Evolutionary conservation across 2,329 filamentous ascomycete species (phyloP), one percentile per base, ranked within the genome.

Genomic region (Pestalotiopsis sp.): DNA sequence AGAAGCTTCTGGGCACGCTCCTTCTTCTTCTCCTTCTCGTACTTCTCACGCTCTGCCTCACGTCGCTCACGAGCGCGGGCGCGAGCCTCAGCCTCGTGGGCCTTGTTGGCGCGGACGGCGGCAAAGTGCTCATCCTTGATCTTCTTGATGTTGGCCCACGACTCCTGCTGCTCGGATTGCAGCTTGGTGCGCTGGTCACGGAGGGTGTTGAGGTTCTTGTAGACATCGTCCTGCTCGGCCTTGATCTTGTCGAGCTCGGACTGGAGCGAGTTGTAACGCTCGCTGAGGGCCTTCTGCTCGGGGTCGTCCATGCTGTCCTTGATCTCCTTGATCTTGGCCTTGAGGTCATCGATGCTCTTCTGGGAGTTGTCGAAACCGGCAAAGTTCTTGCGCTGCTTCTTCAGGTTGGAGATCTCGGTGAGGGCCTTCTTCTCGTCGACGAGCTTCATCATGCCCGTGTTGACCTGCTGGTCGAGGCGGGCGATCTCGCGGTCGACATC

Each of bases 401-500:
- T 91, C 73, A 98, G 85, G 79, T 84, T 91, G 63, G 92, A 93
- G 75, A 97, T 91, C 76, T 98, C 94, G 65, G 88, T 84, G 23
- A 98, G 87, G 9, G 93, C 91, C 88, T 98, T 98, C 87, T 94
- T 97, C 89, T 98, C 96, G 76, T 99, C 96, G 12, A 98, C 96
- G 65, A 99, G 86, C 84, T 95, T 97, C 92, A 99, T 95, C 80
- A 89, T 92, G 72, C 95, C 95, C 45, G 90, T 89, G 80, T 97
- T 93, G 75, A 98, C 94, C 80, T 95, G 89, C 82, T 91, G 91
- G 73, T 97, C 93, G 67, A 98, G 90, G 66, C 86, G 86, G 70
- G 89, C 87, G 75, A 98, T 96, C 82, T 96, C 90, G 72, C 87
- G 86, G 80, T 98, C 94, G 73, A 99, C 85, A 72, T 98, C 96